Conservation (phyloP, 371 early-diverging fungal species). For the Capillidium heterosporum region DNA sequence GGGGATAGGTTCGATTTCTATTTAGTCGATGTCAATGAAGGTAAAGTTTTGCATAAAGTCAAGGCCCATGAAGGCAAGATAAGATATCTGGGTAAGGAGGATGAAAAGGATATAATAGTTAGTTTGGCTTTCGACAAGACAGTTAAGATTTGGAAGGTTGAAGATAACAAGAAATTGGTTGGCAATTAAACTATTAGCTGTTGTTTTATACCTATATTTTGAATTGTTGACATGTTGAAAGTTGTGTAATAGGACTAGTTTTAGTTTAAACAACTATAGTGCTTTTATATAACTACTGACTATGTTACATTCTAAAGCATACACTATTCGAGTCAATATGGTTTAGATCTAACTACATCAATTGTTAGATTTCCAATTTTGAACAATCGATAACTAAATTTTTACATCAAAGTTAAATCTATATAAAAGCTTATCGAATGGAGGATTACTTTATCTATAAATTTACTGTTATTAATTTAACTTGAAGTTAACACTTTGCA, state of each 20-base stretch:
- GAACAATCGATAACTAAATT: not conserved
- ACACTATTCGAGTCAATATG: not conserved
- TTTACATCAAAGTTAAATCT: not conserved
- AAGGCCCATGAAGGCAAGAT: conserved; percentile 29
- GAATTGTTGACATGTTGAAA: not conserved
- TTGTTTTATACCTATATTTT: not conserved
- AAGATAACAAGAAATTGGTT: no score
- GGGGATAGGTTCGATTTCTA: conserved; percentile 41
- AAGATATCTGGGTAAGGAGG: conserved; percentile 20
- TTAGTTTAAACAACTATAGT: not conserved
- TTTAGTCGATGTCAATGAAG: conserved; percentile 38
- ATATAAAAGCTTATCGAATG: not conserved
- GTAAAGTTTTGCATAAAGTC: conserved; percentile 22
- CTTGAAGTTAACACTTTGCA: no score
- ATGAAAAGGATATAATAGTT: conserved; percentile 15
- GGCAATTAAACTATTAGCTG: not conserved
- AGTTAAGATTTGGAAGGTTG: conserved; percentile 20
- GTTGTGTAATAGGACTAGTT: not conserved
- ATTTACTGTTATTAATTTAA: not conserved
- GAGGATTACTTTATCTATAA: not conserved
- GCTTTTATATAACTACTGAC: not conserved
- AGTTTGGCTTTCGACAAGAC: conserved; percentile 31
- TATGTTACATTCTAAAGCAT: not conserved
- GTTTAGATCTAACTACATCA: not conserved
- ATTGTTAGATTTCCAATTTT: not conserved